Evolutionary conservation across 1,284 basidiomycete species (phyloP), one percentile per base, ranked within the genome.

Genomic region (Ceratobasidium theobromae): DNA sequence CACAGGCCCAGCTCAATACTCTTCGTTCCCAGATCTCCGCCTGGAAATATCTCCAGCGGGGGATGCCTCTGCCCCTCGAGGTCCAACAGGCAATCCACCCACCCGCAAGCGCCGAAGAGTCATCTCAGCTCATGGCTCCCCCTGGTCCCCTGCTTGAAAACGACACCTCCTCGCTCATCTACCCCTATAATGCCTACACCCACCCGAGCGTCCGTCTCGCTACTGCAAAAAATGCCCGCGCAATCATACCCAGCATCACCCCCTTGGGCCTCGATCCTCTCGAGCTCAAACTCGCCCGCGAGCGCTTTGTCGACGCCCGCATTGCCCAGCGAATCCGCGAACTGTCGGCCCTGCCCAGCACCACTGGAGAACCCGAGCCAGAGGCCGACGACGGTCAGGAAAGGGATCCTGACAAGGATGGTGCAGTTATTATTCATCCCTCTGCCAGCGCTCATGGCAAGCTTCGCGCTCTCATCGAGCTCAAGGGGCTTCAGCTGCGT

Each of bases 131-230:
- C 25, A 62, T 51, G 1, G 40, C 53, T 6, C 66, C 67, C n/a
- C 43, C 57, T 21, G 68, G 66, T n/a, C 58, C 33, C n/a, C 75
- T 76, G 74, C 80, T 92, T 48, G 93, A 95, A 71, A 88, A 93
- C 74, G 87, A 96, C 74, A 79, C 84, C 51, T 82, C 84, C 68
- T 94, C 92, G 2, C 83, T 86, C 55, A 87, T 98, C 67, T 96
- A 97, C 74, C 96, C 96, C 0, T 98, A 96, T 82, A 98, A 98
- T 76, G 88, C 95, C n/a, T 97, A 88, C 76, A 81, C 83, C 27
- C 86, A 95, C 73, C 96, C 96, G 0, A 89, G 92, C 72, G 83
- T 88, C 2, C 79, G 79, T 55, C 76, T 82, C 57, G 86, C 89
- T 71, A 84, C 85, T 0, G 87, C 88, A 40, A 86, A 88, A 62